phyloP scores from a whole-genome alignment of 2,329 filamentous ascomycete genomes.

The Penicillium sclerotiorum region DNA sequence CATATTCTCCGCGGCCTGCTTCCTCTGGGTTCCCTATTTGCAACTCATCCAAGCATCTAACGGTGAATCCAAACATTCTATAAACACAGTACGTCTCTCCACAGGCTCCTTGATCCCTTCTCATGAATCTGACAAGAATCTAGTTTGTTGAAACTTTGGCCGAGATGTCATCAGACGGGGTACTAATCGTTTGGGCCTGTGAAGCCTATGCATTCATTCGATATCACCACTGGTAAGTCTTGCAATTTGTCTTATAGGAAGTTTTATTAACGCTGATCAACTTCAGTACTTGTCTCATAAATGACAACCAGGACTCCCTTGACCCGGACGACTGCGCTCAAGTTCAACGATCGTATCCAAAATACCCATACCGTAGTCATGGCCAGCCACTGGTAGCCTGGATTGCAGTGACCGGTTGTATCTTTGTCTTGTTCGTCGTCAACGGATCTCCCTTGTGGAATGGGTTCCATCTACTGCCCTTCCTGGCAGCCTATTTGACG shows the following conservation, averaged over 20 bases:
- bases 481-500: slow-evolving; percentile 44
- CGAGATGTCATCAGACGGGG: slow-evolving; percentile 40
- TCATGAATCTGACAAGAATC: neutral
- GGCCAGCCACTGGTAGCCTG: slow-evolving; percentile 43
- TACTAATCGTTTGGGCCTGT: slow-evolving; percentile 44
- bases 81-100: neutral
- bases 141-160: slow-evolving; percentile 46
- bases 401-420: slow-evolving; percentile 37
- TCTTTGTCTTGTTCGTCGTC: slow-evolving; percentile 38
- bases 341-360: slow-evolving; percentile 14
- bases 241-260: neutral
- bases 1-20: slow-evolving; percentile 41
- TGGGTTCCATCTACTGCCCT: slow-evolving; percentile 36
- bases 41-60: slow-evolving; percentile 32
- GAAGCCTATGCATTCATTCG: slow-evolving; percentile 47
- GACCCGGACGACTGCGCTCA: slow-evolving; percentile 4
- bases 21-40: slow-evolving; percentile 48
- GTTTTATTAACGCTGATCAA: neutral
- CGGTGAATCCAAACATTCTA: neutral
- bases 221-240: slow-evolving; percentile 39
- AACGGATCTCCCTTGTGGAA: slow-evolving; percentile 43
- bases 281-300: neutral
- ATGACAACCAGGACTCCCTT: slow-evolving; percentile 1
- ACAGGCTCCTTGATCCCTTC: neutral
- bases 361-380: slow-evolving; percentile 46